These are phyloP conservation scores for Pilatotrama ljubarskyi DNA, from an alignment of 768 basidiomycete species.

Conservation along the genomic window DNA sequence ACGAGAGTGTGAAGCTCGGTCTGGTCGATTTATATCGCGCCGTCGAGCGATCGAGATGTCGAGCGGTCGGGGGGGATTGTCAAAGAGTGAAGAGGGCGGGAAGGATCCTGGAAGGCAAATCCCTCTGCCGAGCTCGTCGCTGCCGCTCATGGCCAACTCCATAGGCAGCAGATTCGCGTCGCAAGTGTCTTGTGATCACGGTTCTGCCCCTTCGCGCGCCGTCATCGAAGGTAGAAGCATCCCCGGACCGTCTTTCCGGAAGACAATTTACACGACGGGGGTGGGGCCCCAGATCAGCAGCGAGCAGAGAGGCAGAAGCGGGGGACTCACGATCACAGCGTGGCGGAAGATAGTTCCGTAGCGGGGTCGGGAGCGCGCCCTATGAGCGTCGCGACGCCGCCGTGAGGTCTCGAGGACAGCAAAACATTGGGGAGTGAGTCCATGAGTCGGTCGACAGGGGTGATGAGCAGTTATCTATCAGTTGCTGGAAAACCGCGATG, in stretches of 20 bases:
- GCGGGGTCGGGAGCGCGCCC: not conserved
- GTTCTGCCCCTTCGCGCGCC: slow-evolving; percentile 6
- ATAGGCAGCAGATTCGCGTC: not conserved
- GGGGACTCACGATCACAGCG: slow-evolving; percentile 5
- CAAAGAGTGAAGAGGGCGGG: slow-evolving; percentile 1
- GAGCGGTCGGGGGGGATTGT: not conserved
- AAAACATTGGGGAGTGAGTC: not conserved
- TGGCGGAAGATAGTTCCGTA: slow-evolving; percentile 1
- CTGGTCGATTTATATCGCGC: slow-evolving; percentile 3
- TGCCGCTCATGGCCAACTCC: slow-evolving; percentile 2
- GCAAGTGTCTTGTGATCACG: slow-evolving; percentile 14
- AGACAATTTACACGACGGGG: not conserved
- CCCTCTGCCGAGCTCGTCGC: slow-evolving; percentile 19
- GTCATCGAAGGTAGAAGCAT: slow-evolving; percentile 1
- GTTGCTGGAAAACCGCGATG: not conserved
- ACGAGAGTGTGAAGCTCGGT: not conserved
- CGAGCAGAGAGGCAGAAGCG: slow-evolving; percentile 4
- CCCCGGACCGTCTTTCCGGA: slow-evolving; percentile 13
- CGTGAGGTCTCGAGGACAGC: not conserved
- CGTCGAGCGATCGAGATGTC: not conserved
- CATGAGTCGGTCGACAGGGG: not conserved
- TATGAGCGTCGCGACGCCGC: not conserved
- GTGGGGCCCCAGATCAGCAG: slow-evolving; percentile 5
- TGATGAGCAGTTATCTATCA: not conserved
- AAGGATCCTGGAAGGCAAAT: slow-evolving; percentile 8